These are phyloP conservation scores for Colletotrichum karsti DNA, from an alignment of 2,329 filamentous ascomycete genomes.

Conservation along the genomic window DNA sequence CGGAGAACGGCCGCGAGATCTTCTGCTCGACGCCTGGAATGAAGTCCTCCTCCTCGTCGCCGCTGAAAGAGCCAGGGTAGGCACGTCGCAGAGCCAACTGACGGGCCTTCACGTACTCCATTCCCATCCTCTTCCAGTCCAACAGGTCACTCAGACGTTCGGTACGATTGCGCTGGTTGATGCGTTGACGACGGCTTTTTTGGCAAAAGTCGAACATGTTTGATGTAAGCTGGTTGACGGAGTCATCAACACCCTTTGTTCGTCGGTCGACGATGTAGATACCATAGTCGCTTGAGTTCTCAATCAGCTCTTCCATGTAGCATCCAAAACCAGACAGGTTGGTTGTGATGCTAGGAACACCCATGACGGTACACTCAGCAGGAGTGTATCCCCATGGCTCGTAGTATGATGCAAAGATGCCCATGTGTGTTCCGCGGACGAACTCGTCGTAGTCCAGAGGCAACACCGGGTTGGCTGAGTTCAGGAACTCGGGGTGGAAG, in stretches of 20 bases:
- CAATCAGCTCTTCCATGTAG: slow-evolving; percentile 99
- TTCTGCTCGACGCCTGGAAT: slow-evolving; percentile 94
- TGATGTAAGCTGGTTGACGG: slow-evolving; percentile 91
- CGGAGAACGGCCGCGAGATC: slow-evolving; percentile 92
- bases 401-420: slow-evolving; percentile 97
- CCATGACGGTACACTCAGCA: slow-evolving; percentile 98
- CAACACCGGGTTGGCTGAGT: slow-evolving; percentile 92
- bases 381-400: slow-evolving; percentile 99
- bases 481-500: slow-evolving; percentile 98
- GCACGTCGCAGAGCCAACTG: slow-evolving; percentile 91
- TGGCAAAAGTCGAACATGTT: slow-evolving; percentile 94
- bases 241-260: slow-evolving; percentile 95
- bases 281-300: slow-evolving; percentile 97
- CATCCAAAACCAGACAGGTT: slow-evolving; percentile 98
- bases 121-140: slow-evolving; percentile 99
- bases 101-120: slow-evolving; percentile 98
- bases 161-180: slow-evolving; percentile 98
- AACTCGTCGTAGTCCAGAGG: slow-evolving; percentile 99
- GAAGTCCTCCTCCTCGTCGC: slow-evolving; percentile 86
- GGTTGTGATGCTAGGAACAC: slow-evolving; percentile 96
- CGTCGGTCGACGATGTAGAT: slow-evolving; percentile 99
- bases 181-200: slow-evolving; percentile 95
- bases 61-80: slow-evolving; percentile 86
- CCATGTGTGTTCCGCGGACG: slow-evolving; percentile 94
- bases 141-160: slow-evolving; percentile 93